A percentile compares a stretch with the other conserved stretches of the same genome.
Evolutionary conservation across 2,329 filamentous ascomycete genomes (phyloP).

Genomic region (Dryadomyces quercus-mongolicae): DNA sequence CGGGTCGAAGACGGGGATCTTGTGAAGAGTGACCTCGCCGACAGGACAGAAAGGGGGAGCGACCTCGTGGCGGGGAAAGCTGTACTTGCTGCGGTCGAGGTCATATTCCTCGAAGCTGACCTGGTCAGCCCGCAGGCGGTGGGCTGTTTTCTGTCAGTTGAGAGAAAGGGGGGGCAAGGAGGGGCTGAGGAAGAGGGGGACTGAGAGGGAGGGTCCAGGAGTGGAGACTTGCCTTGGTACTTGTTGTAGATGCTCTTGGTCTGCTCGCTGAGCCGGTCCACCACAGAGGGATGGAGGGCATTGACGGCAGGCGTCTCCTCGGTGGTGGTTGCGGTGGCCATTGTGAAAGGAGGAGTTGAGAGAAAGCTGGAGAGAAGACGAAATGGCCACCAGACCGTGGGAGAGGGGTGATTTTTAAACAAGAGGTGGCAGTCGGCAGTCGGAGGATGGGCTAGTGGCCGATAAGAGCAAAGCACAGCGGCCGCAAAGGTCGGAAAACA

Average conservation of each 20-base stretch:
- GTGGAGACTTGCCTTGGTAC: conserved; percentile 5
- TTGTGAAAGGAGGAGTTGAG: background rate
- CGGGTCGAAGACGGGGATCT: conserved; percentile 2
- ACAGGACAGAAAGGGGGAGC: background rate
- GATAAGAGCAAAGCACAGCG: background rate
- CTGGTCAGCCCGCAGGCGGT: conserved; percentile 9
- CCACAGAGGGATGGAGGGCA: conserved; percentile 7
- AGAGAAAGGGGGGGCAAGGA: background rate
- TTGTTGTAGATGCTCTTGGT: conserved; percentile 8
- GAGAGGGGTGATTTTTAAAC: background rate
- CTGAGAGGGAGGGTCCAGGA: background rate
- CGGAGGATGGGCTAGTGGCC: background rate
- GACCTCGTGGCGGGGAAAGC: conserved; percentile 4
- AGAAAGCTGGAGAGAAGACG: background rate
- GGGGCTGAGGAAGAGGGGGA: background rate
- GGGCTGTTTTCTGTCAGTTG: background rate
- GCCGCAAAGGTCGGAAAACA: background rate
- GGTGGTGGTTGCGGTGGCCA: background rate
- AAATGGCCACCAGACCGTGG: too few species aligned
- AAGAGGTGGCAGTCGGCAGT: background rate
- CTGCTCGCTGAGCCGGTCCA: conserved; percentile 3
- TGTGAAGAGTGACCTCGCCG: background rate
- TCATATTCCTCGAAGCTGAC: conserved; percentile 6
- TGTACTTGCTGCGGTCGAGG: conserved; percentile 2
- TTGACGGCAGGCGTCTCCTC: conserved; percentile 1